Evolutionary conservation across 352 stramenopile genomes (phyloP).

Genomic region (Pythium aristosporum): DNA sequence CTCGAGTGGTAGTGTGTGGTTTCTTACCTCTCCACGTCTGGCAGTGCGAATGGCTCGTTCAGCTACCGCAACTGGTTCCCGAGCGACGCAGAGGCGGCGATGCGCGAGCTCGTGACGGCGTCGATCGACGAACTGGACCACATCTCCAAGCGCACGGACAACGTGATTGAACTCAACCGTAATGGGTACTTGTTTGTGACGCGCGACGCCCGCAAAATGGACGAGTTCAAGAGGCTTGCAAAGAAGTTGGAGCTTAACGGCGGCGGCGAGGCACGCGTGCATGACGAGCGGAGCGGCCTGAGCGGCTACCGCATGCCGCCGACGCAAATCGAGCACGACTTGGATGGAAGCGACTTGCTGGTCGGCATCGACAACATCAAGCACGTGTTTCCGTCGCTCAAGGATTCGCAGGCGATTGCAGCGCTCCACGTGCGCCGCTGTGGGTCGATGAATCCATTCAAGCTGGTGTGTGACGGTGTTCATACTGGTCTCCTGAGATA

Average conservation of each 20-base stretch:
- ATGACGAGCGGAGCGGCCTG: conserved; percentile 38
- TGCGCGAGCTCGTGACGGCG: conserved; percentile 65
- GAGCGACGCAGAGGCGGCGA: conserved; percentile 59
- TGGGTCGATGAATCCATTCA: conserved; percentile 69
- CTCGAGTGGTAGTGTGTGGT: background rate
- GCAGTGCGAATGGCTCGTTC: conserved; percentile 71
- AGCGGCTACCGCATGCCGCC: conserved; percentile 46
- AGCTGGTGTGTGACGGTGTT: conserved; percentile 34
- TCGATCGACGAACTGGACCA: conserved; percentile 78
- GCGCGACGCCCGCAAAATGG: conserved; percentile 44
- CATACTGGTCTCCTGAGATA: background rate
- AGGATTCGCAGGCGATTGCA: conserved; percentile 50
- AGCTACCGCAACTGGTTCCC: conserved; percentile 87
- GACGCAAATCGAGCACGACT: conserved; percentile 49
- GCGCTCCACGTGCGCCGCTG: conserved; percentile 71
- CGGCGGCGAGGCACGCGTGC: conserved; percentile 51
- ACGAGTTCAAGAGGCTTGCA: conserved; percentile 46
- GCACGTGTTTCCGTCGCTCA: conserved; percentile 56
- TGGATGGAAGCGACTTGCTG: conserved; percentile 67
- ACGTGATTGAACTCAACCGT: conserved; percentile 69
- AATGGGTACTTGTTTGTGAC: conserved; percentile 84
- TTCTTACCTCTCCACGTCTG: background rate
- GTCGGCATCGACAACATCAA: conserved; percentile 63
- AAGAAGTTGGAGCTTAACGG: conserved; percentile 50
- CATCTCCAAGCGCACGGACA: conserved; percentile 56